A percentile compares a stretch with the other conserved stretches of the same genome.
Conservation (phyloP, 2,329 filamentous ascomycete species). For the Xylaria sp. region DNA sequence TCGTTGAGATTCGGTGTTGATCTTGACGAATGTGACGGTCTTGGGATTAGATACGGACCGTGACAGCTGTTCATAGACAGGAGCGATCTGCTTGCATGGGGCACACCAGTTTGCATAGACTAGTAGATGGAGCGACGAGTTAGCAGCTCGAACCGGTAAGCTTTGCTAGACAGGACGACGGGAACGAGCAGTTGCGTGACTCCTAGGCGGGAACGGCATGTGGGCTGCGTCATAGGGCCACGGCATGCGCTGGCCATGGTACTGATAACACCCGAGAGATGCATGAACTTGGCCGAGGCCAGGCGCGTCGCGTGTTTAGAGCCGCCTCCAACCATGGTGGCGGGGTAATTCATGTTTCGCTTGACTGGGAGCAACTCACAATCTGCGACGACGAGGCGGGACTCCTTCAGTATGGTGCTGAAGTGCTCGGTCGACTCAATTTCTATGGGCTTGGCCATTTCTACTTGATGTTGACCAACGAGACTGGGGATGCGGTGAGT, state of each 20-base stretch:
- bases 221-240: conserved; percentile 1
- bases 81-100: conserved; percentile 85
- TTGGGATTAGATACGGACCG: conserved; percentile 74
- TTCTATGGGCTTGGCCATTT: conserved; percentile 56
- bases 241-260: conserved; percentile 9
- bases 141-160: conserved; percentile 27
- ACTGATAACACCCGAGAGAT: conserved; percentile 16
- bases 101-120: conserved; percentile 90
- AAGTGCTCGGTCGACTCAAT: conserved; percentile 72
- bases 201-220: background rate
- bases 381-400: conserved; percentile 84
- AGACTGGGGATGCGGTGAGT: background rate
- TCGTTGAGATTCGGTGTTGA: conserved; percentile 80
- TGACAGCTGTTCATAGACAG: conserved; percentile 82
- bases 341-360: conserved; percentile 40
- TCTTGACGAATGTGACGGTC: conserved; percentile 83
- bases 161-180: conserved; percentile 1
- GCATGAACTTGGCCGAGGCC: conserved; percentile 5
- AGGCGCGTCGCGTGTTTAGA: conserved; percentile 34
- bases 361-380: conserved; percentile 68
- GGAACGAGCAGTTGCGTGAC: background rate
- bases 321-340: conserved; percentile 42
- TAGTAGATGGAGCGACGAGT: conserved; percentile 51
- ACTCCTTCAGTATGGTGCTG: conserved; percentile 72
- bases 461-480: conserved; percentile 26